Percentiles rank a stretch among this genome's conserved stretches.
These are phyloP conservation scores for Phytomonas sp. DNA, from an alignment of 208 protist genomes.

Conservation along the genomic window DNA sequence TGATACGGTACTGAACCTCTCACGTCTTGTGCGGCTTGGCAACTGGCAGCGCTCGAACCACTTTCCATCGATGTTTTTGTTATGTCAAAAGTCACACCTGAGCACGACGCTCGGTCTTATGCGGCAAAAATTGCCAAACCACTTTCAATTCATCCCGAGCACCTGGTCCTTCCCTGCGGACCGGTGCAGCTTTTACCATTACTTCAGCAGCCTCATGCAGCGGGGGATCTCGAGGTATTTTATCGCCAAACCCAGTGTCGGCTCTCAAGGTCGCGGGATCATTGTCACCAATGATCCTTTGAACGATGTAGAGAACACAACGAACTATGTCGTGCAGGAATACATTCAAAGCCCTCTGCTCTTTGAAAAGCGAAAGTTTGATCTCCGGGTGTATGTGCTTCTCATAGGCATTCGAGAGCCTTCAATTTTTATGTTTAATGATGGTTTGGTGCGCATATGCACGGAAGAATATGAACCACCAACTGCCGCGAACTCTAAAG, in stretches of 20 bases:
- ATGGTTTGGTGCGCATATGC: constrained; percentile 93
- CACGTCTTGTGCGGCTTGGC: constrained; percentile 75
- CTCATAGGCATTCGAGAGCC: constrained; percentile 84
- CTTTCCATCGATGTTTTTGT: constrained; percentile 92
- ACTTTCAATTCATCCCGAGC: constrained; percentile 87
- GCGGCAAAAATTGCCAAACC: constrained; percentile 58
- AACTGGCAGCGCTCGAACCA: constrained; percentile 95
- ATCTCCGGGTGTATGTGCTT: constrained; percentile 94
- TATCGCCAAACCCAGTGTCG: constrained; percentile 92
- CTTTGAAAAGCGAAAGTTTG: constrained; percentile 92
- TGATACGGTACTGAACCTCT: constrained; percentile 87
- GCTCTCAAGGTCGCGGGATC: constrained; percentile 92
- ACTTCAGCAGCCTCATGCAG: constrained; percentile 41
- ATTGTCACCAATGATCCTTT: constrained; percentile 82
- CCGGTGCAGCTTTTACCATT: constrained; percentile 56
- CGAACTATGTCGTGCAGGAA: constrained; percentile 91
- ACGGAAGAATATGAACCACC: constrained; percentile 87
- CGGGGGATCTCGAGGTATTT: constrained; percentile 72
- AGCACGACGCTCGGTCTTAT: constrained; percentile 86
- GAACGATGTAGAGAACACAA: constrained; percentile 65
- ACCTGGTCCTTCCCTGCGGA: constrained; percentile 87
- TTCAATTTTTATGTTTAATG: constrained; percentile 89
- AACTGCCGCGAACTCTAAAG: constrained; percentile 67
- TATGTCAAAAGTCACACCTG: constrained; percentile 91
- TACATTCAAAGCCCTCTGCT: constrained; percentile 90